Conservation (phyloP, 306 rosid genomes). For the Astragalus membranaceus region DNA sequence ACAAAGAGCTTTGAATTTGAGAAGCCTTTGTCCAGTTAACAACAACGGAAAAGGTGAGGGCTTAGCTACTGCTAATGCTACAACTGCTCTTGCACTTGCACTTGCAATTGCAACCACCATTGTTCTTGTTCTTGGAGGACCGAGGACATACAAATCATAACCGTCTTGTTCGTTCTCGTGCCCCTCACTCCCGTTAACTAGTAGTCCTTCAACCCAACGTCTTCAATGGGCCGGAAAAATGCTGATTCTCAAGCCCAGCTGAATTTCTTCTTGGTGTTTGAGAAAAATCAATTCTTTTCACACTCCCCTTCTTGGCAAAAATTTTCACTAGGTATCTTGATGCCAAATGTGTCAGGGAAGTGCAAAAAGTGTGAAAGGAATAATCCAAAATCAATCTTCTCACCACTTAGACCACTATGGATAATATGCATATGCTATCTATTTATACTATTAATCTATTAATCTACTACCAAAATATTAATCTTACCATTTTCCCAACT, state of each 20-base stretch:
- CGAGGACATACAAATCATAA: background rate
- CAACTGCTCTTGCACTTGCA: constrained; percentile 14
- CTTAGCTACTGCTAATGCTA: constrained; percentile 26
- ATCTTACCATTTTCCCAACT: no score
- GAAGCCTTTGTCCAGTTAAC: constrained; percentile 23
- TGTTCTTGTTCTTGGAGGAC: background rate
- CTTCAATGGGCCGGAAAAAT: background rate
- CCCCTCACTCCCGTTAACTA: no score
- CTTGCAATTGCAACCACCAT: constrained; percentile 25
- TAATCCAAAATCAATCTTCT: no score
- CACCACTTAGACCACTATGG: no score
- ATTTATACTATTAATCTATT: no score
- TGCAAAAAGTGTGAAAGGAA: no score
- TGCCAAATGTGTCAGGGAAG: no score
- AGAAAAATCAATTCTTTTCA: no score
- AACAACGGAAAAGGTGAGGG: constrained; percentile 32
- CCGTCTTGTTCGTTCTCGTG: background rate
- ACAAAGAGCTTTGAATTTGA: constrained; percentile 27
- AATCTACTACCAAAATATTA: no score
- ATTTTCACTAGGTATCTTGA: no score
- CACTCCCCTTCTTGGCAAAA: no score
- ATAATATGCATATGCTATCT: no score
- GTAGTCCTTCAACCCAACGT: background rate
- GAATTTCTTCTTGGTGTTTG: background rate
- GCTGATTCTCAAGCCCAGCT: background rate